These are phyloP conservation scores for Trichosporon inkin DNA, from an alignment of 1,284 basidiomycete species.

Conservation along the genomic window DNA sequence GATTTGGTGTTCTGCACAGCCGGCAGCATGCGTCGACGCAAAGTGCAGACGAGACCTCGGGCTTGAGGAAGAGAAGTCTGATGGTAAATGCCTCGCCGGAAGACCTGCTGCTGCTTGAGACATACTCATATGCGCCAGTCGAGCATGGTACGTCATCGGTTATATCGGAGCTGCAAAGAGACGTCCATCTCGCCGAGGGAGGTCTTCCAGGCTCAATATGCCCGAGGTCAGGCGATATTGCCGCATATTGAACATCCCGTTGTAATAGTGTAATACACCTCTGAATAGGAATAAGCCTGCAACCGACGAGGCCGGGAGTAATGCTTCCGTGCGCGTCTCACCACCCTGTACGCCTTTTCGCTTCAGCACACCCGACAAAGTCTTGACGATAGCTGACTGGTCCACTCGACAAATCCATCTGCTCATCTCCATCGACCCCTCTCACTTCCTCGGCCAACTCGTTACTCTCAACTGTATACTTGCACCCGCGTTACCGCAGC, in stretches of 20 bases:
- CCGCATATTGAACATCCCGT: constrained; percentile 4
- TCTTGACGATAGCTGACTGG: not conserved
- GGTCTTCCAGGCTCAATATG: not conserved
- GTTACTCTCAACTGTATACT: not conserved
- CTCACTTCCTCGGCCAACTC: not conserved
- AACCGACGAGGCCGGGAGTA: not conserved
- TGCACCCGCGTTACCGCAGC: not conserved
- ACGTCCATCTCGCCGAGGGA: not conserved
- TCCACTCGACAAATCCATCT: not conserved
- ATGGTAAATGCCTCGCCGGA: no score
- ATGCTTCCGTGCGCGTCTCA: not conserved
- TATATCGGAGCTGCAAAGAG: not conserved
- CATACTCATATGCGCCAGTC: no score
- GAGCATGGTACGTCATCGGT: not conserved
- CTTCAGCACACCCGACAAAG: constrained; percentile 5
- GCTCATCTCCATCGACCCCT: not conserved
- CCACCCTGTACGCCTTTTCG: not conserved
- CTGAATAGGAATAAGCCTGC: not conserved
- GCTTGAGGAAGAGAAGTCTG: no score
- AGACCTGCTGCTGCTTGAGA: no score
- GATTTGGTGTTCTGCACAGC: no score
- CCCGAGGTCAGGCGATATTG: not conserved
- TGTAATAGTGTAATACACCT: not conserved
- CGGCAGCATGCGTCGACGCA: no score
- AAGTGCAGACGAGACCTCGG: no score